phyloP scores from a whole-genome alignment of 2,329 filamentous ascomycete species.

The Venturia asperata region DNA sequence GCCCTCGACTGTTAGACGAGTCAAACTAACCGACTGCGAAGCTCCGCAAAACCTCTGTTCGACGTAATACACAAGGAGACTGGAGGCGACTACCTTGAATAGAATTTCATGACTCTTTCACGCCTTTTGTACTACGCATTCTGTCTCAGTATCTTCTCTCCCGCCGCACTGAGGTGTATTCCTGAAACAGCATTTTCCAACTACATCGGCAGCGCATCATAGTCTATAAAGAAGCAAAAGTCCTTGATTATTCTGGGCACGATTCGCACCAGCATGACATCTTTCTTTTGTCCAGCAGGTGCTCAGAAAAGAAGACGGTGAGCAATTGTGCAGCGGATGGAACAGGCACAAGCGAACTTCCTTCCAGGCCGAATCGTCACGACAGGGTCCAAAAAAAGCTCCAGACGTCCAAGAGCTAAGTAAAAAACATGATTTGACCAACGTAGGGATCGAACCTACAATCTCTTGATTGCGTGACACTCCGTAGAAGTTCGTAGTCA shows the following conservation, averaged over 20 bases:
- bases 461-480: constrained; percentile 32
- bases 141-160: too few species aligned
- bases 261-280: background rate
- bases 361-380: too few species aligned
- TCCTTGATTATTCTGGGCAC: too few species aligned
- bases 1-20: constrained; percentile 36
- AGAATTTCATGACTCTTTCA: constrained; percentile 17
- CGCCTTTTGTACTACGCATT: too few species aligned
- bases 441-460: constrained; percentile 28
- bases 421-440: too few species aligned
- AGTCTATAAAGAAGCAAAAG: background rate
- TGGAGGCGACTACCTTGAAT: constrained; percentile 48
- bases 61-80: constrained; percentile 60
- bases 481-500: constrained; percentile 41
- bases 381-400: too few species aligned
- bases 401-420: too few species aligned
- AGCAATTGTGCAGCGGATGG: too few species aligned
- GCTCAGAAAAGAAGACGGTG: too few species aligned
- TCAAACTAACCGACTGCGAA: background rate
- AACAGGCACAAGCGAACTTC: too few species aligned
- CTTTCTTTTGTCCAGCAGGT: too few species aligned
- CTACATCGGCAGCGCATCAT: background rate
- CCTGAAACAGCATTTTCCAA: background rate
- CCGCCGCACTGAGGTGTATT: background rate
- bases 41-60: constrained; percentile 61